Evolutionary conservation across 768 basidiomycete species (phyloP).

Genomic region (Tulasnella sp.): DNA sequence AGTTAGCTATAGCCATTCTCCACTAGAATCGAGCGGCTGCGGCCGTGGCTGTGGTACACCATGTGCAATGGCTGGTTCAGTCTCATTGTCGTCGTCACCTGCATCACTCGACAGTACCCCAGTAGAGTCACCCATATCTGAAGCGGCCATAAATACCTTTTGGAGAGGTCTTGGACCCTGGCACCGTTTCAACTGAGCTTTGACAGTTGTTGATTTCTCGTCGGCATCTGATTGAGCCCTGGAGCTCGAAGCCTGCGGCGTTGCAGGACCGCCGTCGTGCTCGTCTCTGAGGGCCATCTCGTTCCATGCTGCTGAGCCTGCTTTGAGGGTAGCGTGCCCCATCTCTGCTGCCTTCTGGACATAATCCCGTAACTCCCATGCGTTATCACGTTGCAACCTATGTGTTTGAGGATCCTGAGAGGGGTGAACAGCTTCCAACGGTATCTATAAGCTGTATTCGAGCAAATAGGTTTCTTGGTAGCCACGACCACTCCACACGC

Average conservation of each 20-base stretch:
- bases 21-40: neutral
- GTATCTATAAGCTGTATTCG: too few relatives aligned
- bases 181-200: neutral
- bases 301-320: conserved; percentile 37
- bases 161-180: too few relatives aligned
- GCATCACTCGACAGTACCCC: neutral
- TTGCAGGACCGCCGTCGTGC: neutral
- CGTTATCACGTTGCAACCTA: too few relatives aligned
- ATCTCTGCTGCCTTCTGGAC: conserved; percentile 32
- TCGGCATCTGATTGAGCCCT: neutral
- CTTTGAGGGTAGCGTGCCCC: conserved; percentile 32
- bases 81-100: neutral
- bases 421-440: too few relatives aligned
- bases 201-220: neutral
- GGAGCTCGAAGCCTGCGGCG: neutral
- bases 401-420: too few relatives aligned
- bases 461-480: too few relatives aligned
- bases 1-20: neutral
- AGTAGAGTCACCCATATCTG: neutral
- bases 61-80: neutral
- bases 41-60: neutral
- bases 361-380: conserved; percentile 45
- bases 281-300: conserved; percentile 28
- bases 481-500: too few relatives aligned
- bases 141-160: neutral